These are phyloP conservation scores for Orobanche coerulescens DNA, from an alignment of 257 asterid species.

Conservation along the genomic window DNA sequence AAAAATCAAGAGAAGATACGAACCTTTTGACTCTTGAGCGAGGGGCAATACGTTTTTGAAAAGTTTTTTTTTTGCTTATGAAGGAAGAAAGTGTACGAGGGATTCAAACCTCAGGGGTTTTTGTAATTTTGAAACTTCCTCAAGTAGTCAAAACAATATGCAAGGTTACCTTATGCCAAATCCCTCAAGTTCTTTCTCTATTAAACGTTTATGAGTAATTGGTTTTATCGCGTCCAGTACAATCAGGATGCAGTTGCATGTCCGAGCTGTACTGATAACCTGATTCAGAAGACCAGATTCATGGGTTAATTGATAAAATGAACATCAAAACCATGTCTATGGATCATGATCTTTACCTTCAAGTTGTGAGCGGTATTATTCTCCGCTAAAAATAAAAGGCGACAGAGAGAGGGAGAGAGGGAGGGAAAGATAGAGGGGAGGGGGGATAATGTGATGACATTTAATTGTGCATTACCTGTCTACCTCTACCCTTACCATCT, in stretches of 20 bases:
- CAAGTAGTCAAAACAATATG: not conserved
- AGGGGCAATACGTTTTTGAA: no score
- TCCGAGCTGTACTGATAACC: slow-evolving; percentile 99
- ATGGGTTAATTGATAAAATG: slow-evolving; percentile 13
- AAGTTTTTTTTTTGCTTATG: not conserved
- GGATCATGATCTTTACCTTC: not conserved
- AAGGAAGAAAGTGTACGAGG: not conserved
- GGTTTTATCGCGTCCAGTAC: slow-evolving; percentile 99
- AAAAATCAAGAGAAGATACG: no score
- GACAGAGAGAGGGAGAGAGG: not conserved
- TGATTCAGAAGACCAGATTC: slow-evolving; percentile 23
- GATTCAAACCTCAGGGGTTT: slow-evolving; percentile 6
- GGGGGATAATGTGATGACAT: not conserved
- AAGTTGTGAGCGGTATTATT: not conserved
- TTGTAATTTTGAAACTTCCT: not conserved
- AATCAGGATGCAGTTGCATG: slow-evolving; percentile 88
- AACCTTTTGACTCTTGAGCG: no score
- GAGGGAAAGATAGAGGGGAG: not conserved
- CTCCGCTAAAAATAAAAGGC: not conserved
- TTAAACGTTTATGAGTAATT: slow-evolving; percentile 89
- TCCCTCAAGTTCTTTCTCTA: slow-evolving; percentile 98
- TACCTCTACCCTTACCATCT: slow-evolving; percentile 99
- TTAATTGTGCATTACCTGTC: slow-evolving; percentile 59
- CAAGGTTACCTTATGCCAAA: slow-evolving; percentile 82
- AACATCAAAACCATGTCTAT: slow-evolving; percentile 8